Conservation (phyloP, 768 basidiomycete genomes). For the Agaricus bisporus region DNA sequence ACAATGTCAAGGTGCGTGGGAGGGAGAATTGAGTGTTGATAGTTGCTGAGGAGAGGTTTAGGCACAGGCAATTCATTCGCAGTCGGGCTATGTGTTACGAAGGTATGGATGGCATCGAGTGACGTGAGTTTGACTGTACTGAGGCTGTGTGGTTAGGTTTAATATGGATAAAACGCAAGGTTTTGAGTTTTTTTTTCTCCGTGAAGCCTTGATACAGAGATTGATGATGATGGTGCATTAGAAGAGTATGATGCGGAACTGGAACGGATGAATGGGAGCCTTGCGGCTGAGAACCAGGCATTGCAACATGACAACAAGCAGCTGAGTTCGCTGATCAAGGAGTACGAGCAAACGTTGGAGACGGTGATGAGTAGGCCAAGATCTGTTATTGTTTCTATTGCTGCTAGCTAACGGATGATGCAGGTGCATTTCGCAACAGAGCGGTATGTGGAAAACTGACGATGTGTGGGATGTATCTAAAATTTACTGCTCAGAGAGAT, state of each 20-base stretch:
- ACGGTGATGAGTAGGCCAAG: conserved; percentile 70
- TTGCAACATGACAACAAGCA: conserved; percentile 96
- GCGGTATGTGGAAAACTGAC: conserved; percentile 56
- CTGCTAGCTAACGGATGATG: conserved; percentile 7
- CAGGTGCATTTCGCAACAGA: conserved; percentile 71
- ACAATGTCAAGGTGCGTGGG: conserved; percentile 72
- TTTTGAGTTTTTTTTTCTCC: conserved; percentile 19
- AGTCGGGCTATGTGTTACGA: conserved; percentile 88
- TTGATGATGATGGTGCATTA: conserved; percentile 23
- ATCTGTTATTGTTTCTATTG: background rate
- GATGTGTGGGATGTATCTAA: conserved; percentile 6
- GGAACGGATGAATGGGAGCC: conserved; percentile 78
- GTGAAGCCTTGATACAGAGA: background rate
- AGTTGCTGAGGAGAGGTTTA: conserved; percentile 20
- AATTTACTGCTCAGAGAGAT: conserved; percentile 55
- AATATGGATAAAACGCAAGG: conserved; percentile 88
- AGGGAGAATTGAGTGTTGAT: background rate
- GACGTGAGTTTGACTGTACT: background rate
- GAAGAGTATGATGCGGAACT: conserved; percentile 89
- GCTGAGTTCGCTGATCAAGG: conserved; percentile 82
- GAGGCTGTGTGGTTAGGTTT: conserved; percentile 41
- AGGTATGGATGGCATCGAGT: conserved; percentile 38
- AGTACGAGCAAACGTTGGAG: conserved; percentile 96
- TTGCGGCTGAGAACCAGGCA: conserved; percentile 76
- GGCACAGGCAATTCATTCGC: conserved; percentile 84